Conservation (phyloP, 345 rosid species). For the Citrus medica region DNA sequence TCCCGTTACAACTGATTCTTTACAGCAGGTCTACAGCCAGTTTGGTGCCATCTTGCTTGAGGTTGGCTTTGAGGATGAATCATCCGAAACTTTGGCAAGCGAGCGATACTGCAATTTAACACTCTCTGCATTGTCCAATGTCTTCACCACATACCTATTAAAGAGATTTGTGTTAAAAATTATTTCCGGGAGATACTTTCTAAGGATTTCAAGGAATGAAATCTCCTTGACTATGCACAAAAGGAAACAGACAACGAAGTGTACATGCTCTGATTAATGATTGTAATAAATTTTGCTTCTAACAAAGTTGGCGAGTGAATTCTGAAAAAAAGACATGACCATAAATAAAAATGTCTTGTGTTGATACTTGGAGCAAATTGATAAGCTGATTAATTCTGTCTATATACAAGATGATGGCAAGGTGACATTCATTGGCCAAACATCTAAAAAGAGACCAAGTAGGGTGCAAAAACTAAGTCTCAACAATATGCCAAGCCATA, state of each 20-base stretch:
- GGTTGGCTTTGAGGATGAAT: slow-evolving; percentile 35
- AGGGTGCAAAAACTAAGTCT: not conserved
- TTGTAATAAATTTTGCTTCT: not conserved
- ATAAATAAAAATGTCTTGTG: not conserved
- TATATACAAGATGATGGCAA: too few species aligned
- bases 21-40: slow-evolving; percentile 44
- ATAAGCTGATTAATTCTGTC: not conserved
- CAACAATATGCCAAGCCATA: not conserved
- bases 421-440: too few species aligned
- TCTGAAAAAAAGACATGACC: not conserved
- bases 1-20: not conserved
- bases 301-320: not conserved
- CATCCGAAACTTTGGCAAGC: slow-evolving; percentile 62
- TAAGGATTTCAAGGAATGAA: not conserved
- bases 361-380: not conserved
- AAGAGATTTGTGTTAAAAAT: not conserved
- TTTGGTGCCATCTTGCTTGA: slow-evolving; percentile 53
- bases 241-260: not conserved
- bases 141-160: slow-evolving; percentile 88
- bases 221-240: not conserved
- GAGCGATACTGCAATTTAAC: slow-evolving; percentile 90
- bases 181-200: not conserved
- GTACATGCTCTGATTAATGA: not conserved
- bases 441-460: not conserved
- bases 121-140: slow-evolving; percentile 87